Evolutionary conservation across 2,329 filamentous ascomycete genomes (phyloP).

Genomic region (Fusarium subtropicale): DNA sequence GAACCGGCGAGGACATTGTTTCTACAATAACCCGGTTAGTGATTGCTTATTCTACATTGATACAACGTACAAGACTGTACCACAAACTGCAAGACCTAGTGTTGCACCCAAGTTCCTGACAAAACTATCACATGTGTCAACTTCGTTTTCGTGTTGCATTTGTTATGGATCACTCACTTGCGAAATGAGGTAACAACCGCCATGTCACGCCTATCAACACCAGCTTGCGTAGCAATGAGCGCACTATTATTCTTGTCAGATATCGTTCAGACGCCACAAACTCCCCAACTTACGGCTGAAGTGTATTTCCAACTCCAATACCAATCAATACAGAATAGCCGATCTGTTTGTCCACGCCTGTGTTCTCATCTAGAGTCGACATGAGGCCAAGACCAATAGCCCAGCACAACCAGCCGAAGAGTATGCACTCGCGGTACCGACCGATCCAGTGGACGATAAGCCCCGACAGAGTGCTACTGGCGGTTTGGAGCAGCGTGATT

Average conservation of each 20-base stretch:
- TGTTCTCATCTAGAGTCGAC: slow-evolving; percentile 61
- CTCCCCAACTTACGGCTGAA: slow-evolving; percentile 57
- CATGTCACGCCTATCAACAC: slow-evolving; percentile 63
- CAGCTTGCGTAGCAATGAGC: slow-evolving; percentile 66
- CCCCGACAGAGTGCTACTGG: slow-evolving; percentile 62
- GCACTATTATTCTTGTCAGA: slow-evolving; percentile 45
- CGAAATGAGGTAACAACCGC: slow-evolving; percentile 58
- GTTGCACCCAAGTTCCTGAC: slow-evolving; percentile 56
- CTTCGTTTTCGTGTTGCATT: background rate
- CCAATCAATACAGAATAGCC: slow-evolving; percentile 66
- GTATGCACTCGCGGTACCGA: slow-evolving; percentile 65
- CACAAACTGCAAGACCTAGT: slow-evolving; percentile 55
- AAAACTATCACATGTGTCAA: slow-evolving; percentile 46
- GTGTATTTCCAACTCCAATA: slow-evolving; percentile 63
- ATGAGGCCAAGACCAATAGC: slow-evolving; percentile 64
- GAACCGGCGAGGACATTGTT: slow-evolving; percentile 54
- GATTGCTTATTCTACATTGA: background rate
- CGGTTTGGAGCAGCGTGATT: slow-evolving; percentile 58
- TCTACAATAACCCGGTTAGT: slow-evolving; percentile 31
- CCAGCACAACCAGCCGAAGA: slow-evolving; percentile 65
- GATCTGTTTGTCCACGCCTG: slow-evolving; percentile 64
- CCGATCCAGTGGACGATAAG: slow-evolving; percentile 65
- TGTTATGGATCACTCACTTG: slow-evolving; percentile 49
- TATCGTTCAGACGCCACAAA: background rate
- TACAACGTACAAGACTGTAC: slow-evolving; percentile 52